Conservation (phyloP, 2,329 filamentous ascomycete genomes). For the Exophiala dermatitidis region DNA sequence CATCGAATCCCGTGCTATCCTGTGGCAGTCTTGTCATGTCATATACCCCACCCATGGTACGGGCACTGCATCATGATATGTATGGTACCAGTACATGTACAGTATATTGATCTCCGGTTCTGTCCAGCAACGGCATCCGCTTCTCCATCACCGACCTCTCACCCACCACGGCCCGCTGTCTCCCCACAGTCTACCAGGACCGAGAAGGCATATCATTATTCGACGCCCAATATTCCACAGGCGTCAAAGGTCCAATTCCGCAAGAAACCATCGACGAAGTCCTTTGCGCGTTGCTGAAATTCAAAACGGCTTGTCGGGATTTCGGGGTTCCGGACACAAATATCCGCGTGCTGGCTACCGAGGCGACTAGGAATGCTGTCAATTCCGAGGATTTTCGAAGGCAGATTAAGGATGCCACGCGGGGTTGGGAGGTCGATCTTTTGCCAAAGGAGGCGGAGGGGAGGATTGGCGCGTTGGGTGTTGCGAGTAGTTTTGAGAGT, state of each 20-base stretch:
- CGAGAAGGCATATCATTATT: constrained; percentile 78
- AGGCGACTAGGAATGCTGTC: constrained; percentile 73
- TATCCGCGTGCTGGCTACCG: constrained; percentile 73
- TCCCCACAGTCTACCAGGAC: constrained; percentile 70
- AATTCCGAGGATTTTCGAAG: constrained; percentile 67
- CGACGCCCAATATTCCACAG: constrained; percentile 55
- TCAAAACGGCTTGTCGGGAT: constrained; percentile 62
- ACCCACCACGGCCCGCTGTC: constrained; percentile 61
- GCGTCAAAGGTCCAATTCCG: constrained; percentile 47
- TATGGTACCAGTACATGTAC: too few relatives aligned
- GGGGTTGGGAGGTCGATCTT: constrained; percentile 61
- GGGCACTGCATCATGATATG: too few relatives aligned
- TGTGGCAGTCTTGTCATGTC: too few relatives aligned
- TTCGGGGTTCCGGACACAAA: constrained; percentile 60
- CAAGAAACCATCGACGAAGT: constrained; percentile 58
- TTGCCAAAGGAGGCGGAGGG: constrained; percentile 76
- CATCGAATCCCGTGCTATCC: too few relatives aligned
- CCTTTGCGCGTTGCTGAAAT: constrained; percentile 58
- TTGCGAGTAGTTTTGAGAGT: constrained; percentile 63
- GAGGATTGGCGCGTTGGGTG: constrained; percentile 72
- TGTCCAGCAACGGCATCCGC: constrained; percentile 70
- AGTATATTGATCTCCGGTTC: not conserved
- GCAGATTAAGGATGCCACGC: constrained; percentile 54
- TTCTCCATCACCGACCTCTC: constrained; percentile 83
- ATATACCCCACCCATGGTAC: too few relatives aligned